Conservation (phyloP, 1,139 yeast genomes). For the Kodamaea ohmeri region DNA sequence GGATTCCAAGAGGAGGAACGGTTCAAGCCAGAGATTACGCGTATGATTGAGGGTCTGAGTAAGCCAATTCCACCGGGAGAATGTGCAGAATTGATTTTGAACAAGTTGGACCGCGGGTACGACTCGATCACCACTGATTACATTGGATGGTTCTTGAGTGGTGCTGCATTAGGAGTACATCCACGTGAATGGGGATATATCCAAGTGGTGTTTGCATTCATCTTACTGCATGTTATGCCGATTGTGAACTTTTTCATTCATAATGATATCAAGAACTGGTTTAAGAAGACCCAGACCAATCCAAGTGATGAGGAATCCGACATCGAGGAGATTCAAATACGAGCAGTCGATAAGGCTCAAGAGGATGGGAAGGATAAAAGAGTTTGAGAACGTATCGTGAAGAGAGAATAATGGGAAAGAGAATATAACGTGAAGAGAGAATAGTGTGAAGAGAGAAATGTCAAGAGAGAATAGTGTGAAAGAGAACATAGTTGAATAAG, state of each 20-base stretch:
- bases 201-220: constrained; percentile 46
- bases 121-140: constrained; percentile 79
- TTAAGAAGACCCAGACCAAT: constrained; percentile 17
- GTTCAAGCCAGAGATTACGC: constrained; percentile 85
- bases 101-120: constrained; percentile 59
- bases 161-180: constrained; percentile 63
- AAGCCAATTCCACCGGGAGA: constrained; percentile 62
- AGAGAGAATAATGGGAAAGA: too few relatives aligned
- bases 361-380: too few relatives aligned
- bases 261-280: constrained; percentile 53
- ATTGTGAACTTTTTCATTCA: constrained; percentile 53
- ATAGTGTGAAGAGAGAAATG: too few relatives aligned
- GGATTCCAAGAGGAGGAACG: constrained; percentile 79
- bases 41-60: constrained; percentile 81
- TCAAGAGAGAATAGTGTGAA: too few relatives aligned
- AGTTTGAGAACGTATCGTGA: too few relatives aligned
- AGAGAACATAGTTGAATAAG: too few relatives aligned
- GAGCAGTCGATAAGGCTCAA: too few relatives aligned
- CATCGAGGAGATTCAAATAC: not conserved
- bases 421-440: too few relatives aligned
- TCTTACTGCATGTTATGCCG: constrained; percentile 65
- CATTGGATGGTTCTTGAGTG: constrained; percentile 78
- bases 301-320: constrained; percentile 3
- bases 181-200: constrained; percentile 63
- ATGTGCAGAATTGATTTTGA: constrained; percentile 63